Conservation (phyloP, 2,329 filamentous ascomycete genomes). For the Sarocladium brachiariae region DNA sequence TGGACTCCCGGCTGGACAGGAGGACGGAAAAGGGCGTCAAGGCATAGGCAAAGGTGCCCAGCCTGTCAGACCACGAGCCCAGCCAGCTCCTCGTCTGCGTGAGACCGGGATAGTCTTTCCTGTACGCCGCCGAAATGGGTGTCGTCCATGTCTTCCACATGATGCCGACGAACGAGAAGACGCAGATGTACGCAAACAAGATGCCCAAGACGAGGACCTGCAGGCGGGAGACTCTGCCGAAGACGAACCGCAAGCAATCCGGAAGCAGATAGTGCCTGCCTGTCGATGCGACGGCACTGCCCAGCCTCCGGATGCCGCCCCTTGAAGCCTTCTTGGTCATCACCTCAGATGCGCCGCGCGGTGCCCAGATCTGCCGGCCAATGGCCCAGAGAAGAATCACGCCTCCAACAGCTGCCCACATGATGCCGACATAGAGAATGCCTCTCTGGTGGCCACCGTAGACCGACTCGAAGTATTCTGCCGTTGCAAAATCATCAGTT, state of each 20-base stretch:
- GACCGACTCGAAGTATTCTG: conserved; percentile 41
- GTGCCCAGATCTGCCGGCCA: conserved; percentile 15
- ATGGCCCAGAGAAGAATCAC: conserved; percentile 37
- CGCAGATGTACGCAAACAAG: conserved; percentile 53
- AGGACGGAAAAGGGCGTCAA: conserved; percentile 64
- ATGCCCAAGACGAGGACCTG: conserved; percentile 57
- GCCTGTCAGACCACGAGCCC: conserved; percentile 60
- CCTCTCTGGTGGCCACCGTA: conserved; percentile 42
- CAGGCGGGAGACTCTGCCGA: conserved; percentile 61
- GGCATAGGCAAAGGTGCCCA: conserved; percentile 66
- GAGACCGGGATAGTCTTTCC: conserved; percentile 40
- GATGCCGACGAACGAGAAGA: conserved; percentile 66
- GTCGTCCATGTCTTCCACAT: conserved; percentile 63
- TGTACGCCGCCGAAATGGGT: conserved; percentile 49
- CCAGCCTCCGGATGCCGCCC: conserved; percentile 20
- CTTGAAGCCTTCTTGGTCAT: background rate
- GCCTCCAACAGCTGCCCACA: conserved; percentile 40
- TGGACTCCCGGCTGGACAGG: conserved; percentile 59
- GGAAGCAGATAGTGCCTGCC: conserved; percentile 51
- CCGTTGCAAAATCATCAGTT: background rate
- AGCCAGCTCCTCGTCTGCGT: conserved; percentile 51
- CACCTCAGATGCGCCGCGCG: background rate
- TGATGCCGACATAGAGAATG: conserved; percentile 43
- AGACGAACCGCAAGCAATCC: conserved; percentile 51
- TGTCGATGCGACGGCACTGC: conserved; percentile 30